Evolutionary conservation across 2,329 filamentous ascomycete genomes (phyloP).

Genomic region (Fusarium keratoplasticum): DNA sequence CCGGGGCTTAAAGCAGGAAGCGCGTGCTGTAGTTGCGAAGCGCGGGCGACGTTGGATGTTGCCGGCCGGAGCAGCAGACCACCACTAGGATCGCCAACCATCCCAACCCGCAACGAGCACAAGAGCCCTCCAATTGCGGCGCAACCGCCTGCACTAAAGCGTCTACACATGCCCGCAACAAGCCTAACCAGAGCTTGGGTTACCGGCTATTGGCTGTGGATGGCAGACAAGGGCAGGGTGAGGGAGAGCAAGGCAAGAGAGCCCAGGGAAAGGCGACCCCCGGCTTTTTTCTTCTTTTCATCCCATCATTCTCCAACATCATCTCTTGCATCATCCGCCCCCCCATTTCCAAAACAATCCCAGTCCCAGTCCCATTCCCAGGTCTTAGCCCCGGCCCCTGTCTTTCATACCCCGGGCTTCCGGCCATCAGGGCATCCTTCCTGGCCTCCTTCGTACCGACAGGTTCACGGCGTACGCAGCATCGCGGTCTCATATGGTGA

Average conservation of each 20-base stretch:
- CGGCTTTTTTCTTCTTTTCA: constrained; percentile 13
- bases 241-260: constrained; percentile 5
- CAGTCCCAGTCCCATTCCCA: constrained; percentile 17
- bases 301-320: constrained; percentile 35
- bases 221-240: constrained; percentile 27
- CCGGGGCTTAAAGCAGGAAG: constrained; percentile 8
- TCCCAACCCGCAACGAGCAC: constrained; percentile 16
- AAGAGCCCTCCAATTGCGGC: constrained; percentile 11
- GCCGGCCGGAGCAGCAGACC: constrained; percentile 34
- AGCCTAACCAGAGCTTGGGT: constrained; percentile 29
- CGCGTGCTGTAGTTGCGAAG: constrained; percentile 11
- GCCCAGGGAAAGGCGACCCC: constrained; percentile 10
- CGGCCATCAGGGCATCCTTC: constrained; percentile 14
- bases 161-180: constrained; percentile 14
- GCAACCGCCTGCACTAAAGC: constrained; percentile 15
- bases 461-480: constrained; percentile 2
- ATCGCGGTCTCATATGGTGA: constrained; percentile 7
- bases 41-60: constrained; percentile 35
- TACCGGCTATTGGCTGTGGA: constrained; percentile 20
- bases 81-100: constrained; percentile 30
- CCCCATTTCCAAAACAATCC: constrained; percentile 8
- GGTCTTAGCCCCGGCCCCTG: constrained; percentile 29
- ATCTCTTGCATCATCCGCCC: constrained; percentile 40
- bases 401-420: constrained; percentile 31
- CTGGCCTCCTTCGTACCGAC: constrained; percentile 6